Conservation (phyloP, 2,329 filamentous ascomycete species). For the Penicillium sp. region DNA sequence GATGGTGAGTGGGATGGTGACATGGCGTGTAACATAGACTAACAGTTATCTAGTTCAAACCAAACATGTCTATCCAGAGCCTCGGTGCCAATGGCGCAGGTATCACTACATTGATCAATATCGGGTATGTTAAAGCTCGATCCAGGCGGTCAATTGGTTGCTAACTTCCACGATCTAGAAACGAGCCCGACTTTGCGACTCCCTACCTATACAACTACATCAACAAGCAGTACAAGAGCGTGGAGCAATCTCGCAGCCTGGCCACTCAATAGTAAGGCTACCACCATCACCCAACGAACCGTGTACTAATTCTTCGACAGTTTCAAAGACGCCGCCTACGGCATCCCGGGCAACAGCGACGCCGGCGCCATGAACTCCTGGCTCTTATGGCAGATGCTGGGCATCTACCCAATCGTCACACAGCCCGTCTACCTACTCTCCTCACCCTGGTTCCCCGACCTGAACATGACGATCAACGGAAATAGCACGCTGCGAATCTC, state of each 20-base stretch:
- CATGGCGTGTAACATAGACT: not conserved
- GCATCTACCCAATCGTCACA: conserved; percentile 50
- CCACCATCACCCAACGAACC: not conserved
- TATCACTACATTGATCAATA: conserved; percentile 58
- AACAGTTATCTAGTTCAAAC: conserved; percentile 41
- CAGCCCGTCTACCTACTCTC: conserved; percentile 49
- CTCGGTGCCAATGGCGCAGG: conserved; percentile 33
- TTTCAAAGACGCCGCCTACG: conserved; percentile 56
- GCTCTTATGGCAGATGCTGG: conserved; percentile 53
- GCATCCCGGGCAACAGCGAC: conserved; percentile 68
- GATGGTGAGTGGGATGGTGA: conserved; percentile 35
- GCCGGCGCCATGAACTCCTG: conserved; percentile 56
- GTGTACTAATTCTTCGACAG: conserved; percentile 5
- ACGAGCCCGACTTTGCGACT: conserved; percentile 65
- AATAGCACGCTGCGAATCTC: conserved; percentile 47
- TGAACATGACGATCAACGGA: conserved; percentile 34
- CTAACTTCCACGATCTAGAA: conserved; percentile 48
- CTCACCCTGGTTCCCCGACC: conserved; percentile 46
- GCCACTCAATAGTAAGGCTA: conserved; percentile 51
- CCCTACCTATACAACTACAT: conserved; percentile 70
- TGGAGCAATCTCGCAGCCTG: conserved; percentile 58
- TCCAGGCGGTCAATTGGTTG: not conserved
- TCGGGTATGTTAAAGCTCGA: conserved; percentile 19
- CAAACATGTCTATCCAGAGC: conserved; percentile 28
- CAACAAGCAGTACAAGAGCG: conserved; percentile 61